Base-by-base conservation (phyloP, 148 eudicot species). In the Diospyros lotus region DNA sequence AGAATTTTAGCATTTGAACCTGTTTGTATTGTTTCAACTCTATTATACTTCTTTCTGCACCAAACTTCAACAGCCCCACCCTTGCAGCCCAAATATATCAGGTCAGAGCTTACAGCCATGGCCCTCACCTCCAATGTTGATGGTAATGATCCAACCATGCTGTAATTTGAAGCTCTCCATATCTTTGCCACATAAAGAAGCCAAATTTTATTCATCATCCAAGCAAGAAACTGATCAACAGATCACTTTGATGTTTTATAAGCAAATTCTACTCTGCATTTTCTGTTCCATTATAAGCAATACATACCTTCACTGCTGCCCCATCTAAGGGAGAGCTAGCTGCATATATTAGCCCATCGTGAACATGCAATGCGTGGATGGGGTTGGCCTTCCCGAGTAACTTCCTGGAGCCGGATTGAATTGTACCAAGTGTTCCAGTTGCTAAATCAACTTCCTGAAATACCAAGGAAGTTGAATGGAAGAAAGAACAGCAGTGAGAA, bases 51-150 rank as follows among this genome's bases (percentile, higher is more conserved):
- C 80, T 83, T 81, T 73, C 72, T 83, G 74, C 89, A 81, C 89
- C 89, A 83, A 18, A 83, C 83, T 74, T 86, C 89, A 62, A 86
- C 72, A 6, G 60, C 43, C 10, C 89, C 89, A n/a, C 86, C 85
- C 60, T 83, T 86, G 63, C 85, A 74, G 7, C 89, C 89, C 68
- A 86, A 56, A 66, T 86, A 86, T 18, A 86, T 72, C 5, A 83
- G 82, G 12, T 81, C 86, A 52, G 85, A 83, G 78, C 89, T 81
- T 46, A 81, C 53, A 1, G 76, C 83, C 83, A 86, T 86, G n/a
- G 81, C 44, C 54, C 89, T 74, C 17, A 81, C 84, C 46, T 86
- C 89, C 44, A 69, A 42, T 15, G 76, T 72, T 2, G 81, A 79
- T 59, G 83, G 63, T 61, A 86, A 28, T 42, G 89, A 81, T 75